Base-by-base conservation (phyloP, 768 basidiomycete genomes). In the Jaapia argillacea region DNA sequence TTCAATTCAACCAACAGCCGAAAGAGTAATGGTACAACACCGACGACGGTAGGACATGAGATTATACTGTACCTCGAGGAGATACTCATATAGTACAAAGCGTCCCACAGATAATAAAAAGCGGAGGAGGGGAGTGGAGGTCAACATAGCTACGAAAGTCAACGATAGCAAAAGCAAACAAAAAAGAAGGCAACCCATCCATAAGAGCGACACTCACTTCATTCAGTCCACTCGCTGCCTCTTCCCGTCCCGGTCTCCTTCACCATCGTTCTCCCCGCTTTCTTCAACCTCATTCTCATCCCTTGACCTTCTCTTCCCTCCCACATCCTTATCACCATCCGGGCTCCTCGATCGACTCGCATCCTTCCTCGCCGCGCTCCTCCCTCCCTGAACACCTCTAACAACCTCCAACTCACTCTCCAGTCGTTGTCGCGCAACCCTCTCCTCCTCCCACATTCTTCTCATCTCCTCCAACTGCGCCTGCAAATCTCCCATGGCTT, bases 401-500 rank as follows among this genome's bases (percentile, higher is more conserved):
- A 84, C 55, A 25, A 68, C 63, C 40, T 79, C 75, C 12, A 86
- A 61, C 56, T 87, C 85, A n/a, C 61, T 63, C 60, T 86, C 81
- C 0, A 73, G 65, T 26, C 81, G 63, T 58, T 74, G 67, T 24
- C 82, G 68, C 3, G 65, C 68, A 43, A 66, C 64, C 16, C 81
- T 71, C 58, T 89, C 87, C 51, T 85, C 81, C 42, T 87, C 86
- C 81, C 85, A 87, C 56, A 80, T 51, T n/a, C 82, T 67, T 55
- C 83, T 77, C 58, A 84, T 69, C 60, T 89, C 87, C 53, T 88
- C 87, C 7, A 90, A 68, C 57, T 89, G 86, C 12, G 79, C 76
- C 59, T 89, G 85, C 45, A 87, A 63, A 52, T 88, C 86, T 4
- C 83, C 84, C 86, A 88, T 86, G 2, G 85, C 86, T 62, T 91